Base-by-base conservation (phyloP, 1,139 yeast species). In the Tardiomyces digboiensis region DNA sequence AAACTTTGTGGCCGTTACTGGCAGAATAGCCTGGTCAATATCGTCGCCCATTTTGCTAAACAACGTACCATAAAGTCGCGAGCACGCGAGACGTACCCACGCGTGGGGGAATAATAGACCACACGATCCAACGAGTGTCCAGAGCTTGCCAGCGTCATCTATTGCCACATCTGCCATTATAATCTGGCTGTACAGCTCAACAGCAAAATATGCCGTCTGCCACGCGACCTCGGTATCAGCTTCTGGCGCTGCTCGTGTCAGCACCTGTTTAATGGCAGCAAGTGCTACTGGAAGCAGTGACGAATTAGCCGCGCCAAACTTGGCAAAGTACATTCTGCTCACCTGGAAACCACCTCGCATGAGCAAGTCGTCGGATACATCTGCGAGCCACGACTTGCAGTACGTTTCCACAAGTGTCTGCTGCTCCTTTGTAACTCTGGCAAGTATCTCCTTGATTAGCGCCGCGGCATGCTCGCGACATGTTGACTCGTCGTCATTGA, bases 391-490 rank as follows among this genome's bases (percentile, higher is more conserved):
- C 0, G 82, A 75, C 7, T 56, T 46, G 29, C 81, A 70, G 52
- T 77, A 82, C 46, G 76, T 75, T 46, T 80, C 84, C 50, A 85
- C 73, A 13, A 66, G 64, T 2, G 58, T 59, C 26, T 75, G 56
- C 43, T 69, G 68, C 3, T 66, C 69, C 8, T 60, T 57, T 5
- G 72, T 75, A 43, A 81, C 63, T 46, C 76, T 76, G 38, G 66
- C 66, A 45, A 89, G 64, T 42, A 91, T 68, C 19, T 71, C 70
- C 10, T 74, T 64, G 36, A 88, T 66, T 42, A 89, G 68, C 5
- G 78, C 65, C 6, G 82, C 67, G 0, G 97, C 88, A 84, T 82
- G 82, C 59, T 86, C 95, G 47, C 96, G 78, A 58, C 97, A 89
- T 50, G 75, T 78, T n/a, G 82, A 67, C 3, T 85, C 74, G 43